A percentile compares a stretch with the other conserved stretches of the same genome.
These are phyloP conservation scores for Microbotryum lychnidis-dioicae DNA, from an alignment of 1,284 basidiomycete genomes.

Conservation along the genomic window DNA sequence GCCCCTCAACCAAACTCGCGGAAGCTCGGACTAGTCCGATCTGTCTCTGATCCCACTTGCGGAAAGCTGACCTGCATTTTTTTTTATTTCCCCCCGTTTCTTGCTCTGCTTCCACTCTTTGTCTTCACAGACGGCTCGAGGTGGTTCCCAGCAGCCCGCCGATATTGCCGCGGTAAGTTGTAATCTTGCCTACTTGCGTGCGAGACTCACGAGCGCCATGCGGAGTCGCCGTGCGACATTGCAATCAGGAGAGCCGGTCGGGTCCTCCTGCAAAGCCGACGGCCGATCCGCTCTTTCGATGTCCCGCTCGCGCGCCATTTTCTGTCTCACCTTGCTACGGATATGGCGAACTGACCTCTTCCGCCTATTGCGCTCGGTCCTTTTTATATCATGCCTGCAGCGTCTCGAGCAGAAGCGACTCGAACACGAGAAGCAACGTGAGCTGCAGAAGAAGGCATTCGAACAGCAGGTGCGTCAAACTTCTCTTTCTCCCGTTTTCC, in stretches of 20 bases:
- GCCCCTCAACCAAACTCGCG: too few species aligned
- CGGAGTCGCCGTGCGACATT: not conserved
- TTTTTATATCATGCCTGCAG: slow-evolving; percentile 42
- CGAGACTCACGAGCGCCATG: too few species aligned
- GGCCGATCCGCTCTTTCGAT: not conserved
- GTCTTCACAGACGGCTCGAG: too few species aligned
- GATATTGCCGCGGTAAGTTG: too few species aligned
- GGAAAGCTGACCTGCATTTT: too few species aligned
- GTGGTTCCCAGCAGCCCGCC: too few species aligned
- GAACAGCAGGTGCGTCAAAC: slow-evolving; percentile 75
- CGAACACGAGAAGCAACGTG: slow-evolving; percentile 78
- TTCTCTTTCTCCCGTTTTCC: not conserved
- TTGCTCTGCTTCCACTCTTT: too few species aligned
- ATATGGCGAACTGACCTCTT: not conserved
- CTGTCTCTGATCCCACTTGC: too few species aligned
- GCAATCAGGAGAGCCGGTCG: not conserved
- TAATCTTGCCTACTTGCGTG: too few species aligned
- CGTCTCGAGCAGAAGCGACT: slow-evolving; percentile 80
- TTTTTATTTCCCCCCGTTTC: too few species aligned
- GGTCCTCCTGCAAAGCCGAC: not conserved
- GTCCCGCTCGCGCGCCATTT: not conserved
- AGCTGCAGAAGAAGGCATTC: slow-evolving; percentile 74
- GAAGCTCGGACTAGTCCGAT: too few species aligned
- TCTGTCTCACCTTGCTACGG: not conserved
- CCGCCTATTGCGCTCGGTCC: not conserved